Conservation (phyloP, 2,329 filamentous ascomycete genomes). For the Cercospora zeae-maydis region DNA sequence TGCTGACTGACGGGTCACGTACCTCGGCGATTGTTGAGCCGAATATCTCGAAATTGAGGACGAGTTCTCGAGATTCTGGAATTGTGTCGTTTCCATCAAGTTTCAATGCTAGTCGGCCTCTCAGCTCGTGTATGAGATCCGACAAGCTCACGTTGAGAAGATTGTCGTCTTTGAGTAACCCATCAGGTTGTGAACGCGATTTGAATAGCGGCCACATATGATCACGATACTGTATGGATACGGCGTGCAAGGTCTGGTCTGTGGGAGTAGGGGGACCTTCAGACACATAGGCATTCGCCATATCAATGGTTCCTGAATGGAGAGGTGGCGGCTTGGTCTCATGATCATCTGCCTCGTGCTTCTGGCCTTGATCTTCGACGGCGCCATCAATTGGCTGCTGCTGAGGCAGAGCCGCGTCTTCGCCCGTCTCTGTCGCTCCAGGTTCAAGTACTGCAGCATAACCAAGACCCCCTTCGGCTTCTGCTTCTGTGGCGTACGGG, state of each 20-base stretch:
- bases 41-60: slow-evolving; percentile 54
- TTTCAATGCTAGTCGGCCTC: slow-evolving; percentile 51
- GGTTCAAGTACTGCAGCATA: neutral
- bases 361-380: neutral
- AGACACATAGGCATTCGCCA: slow-evolving; percentile 5
- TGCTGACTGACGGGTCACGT: slow-evolving; percentile 34
- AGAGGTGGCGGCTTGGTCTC: slow-evolving; percentile 10
- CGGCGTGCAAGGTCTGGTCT: slow-evolving; percentile 43
- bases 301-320: slow-evolving; percentile 16
- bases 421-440: neutral
- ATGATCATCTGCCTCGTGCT: slow-evolving; percentile 1
- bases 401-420: neutral
- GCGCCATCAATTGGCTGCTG: neutral
- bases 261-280: slow-evolving; percentile 36
- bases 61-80: slow-evolving; percentile 55
- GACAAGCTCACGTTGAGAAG: slow-evolving; percentile 52
- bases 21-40: slow-evolving; percentile 55
- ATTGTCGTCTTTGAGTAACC: slow-evolving; percentile 55
- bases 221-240: slow-evolving; percentile 55
- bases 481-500: neutral
- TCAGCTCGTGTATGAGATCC: slow-evolving; percentile 49
- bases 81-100: slow-evolving; percentile 53
- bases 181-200: slow-evolving; percentile 50
- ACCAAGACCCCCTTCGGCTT: neutral
- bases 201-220: slow-evolving; percentile 58